Evolutionary conservation across 148 eudicot species (phyloP), one percentile per base, ranked within the genome.

Genomic region (Nyssa sinensis): DNA sequence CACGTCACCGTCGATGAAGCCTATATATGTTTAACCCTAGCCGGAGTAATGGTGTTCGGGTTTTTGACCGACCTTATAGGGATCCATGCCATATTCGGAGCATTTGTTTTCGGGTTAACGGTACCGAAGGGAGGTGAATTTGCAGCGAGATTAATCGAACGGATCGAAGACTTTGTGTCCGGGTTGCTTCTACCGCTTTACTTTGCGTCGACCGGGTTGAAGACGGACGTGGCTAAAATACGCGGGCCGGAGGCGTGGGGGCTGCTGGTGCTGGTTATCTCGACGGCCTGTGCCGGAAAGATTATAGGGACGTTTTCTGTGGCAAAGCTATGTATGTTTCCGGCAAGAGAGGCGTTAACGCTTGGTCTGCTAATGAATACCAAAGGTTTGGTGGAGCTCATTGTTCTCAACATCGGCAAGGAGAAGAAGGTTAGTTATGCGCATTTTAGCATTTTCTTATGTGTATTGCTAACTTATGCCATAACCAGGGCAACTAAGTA

Each of bases 371-470:
- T 87, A 74, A 87, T 87, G 91, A 87, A 87, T 17, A 86, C 85
- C n/a, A 86, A 86, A 63, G 89, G 89, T 0, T 72, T 86, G 59
- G 89, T 86, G 9, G 89, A 86, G 80, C 87, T 86, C 68, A 86
- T 86, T 62, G 89, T 86, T 16, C 89, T 86, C 64, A 81, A 84
- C 60, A 86, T 86, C 64, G 89, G 89, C 23, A 81, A 74, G 41
- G 91, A 87, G 64, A 83, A 78, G 69, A 79, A 79, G 91, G 91
- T 83, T 58, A 53, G 67, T 55, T 9, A n/a, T n/a, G n/a, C n/a
- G n/a, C n/a, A n/a, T n/a, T n/a, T n/a, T n/a, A n/a, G n/a, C n/a
- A n/a, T n/a, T n/a, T n/a, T n/a, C n/a, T n/a, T n/a, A n/a, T n/a
- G n/a, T n/a, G n/a, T n/a, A n/a, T n/a, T n/a, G n/a, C n/a, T n/a